A percentile compares a stretch with the other conserved stretches of the same genome.
Conservation (phyloP, 768 basidiomycete species). For the Filobasidium floriforme region DNA sequence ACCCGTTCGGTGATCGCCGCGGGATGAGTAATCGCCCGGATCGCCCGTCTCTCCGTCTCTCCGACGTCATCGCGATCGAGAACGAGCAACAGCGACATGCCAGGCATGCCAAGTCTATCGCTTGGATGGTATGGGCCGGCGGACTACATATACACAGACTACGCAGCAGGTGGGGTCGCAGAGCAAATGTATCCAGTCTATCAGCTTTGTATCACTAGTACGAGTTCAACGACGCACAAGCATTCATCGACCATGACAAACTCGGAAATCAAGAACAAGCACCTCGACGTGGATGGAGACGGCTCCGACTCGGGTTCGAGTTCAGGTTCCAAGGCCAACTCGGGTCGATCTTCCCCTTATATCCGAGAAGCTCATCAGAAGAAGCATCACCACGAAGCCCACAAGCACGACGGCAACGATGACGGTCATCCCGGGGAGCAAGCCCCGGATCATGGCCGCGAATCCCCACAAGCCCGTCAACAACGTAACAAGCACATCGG, state of each 20-base stretch:
- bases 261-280: not conserved
- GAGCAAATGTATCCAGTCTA: not conserved
- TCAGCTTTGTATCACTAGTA: no score
- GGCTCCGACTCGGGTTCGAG: no score
- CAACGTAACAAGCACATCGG: not conserved
- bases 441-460: not conserved
- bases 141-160: no score
- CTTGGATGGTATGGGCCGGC: no score
- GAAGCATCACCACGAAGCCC: not conserved
- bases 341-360: not conserved
- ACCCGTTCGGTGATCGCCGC: no score
- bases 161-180: no score
- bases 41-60: no score
- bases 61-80: no score
- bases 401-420: not conserved
- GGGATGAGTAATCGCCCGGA: no score
- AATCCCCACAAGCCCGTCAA: not conserved
- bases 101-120: no score
- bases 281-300: not conserved
- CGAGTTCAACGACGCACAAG: no score
- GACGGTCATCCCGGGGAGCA: not conserved
- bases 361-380: slow-evolving; percentile 1
- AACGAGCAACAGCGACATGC: no score
- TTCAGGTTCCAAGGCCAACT: not conserved
- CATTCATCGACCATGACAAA: not conserved